Base-by-base conservation (phyloP, 2,329 filamentous ascomycete species). In the Penicillium rolfsii region DNA sequence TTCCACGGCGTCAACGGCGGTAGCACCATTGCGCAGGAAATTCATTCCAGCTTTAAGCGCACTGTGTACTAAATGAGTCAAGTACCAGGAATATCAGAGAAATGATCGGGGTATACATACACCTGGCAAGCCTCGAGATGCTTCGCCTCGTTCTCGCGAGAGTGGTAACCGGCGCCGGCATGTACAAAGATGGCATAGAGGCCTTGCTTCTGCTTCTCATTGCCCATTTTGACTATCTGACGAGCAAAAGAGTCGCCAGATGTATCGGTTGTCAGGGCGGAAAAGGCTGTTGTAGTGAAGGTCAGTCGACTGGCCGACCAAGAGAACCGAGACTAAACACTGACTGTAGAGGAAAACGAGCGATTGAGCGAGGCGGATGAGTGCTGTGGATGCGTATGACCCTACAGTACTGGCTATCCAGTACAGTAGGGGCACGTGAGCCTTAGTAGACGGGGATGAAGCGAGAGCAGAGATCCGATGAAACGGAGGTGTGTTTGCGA, bases 111-210 rank as follows among this genome's bases (percentile, higher is more conserved):
- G 8, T 16, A 50, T 30, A 82, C 91, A 78, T 82, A 97, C 94
- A 94, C 89, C 71, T 90, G 89, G 76, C 95, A 98, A 45, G 93
- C 93, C 71, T 89, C 83, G 9, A 99, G 84, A 73, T 99, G 95
- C 40, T 91, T 83, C 58, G 84, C 82, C 74, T 99, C 93, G 73
- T 98, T 98, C 62, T 90, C 86, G 26, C 86, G 82, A 73, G 93
- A 97, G 76, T 99, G 95, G 71, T 91, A 99, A 4, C 95, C 95
- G 16, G 95, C 95, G 36, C 95, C 95, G 40, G 94, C 95, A 77
- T 99, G 95, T 48, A 99, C 89, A 76, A 97, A 98, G 55, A 99
- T 94, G 61, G 92, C 93, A 59, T 87, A 87, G 9, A 87, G 79
- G 65, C 85, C 80, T 30, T 76, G 71, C 70, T 64, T 80, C 77